Base-by-base conservation (phyloP, 805 yeast genomes). In the Scheffersomyces coipomensis region DNA sequence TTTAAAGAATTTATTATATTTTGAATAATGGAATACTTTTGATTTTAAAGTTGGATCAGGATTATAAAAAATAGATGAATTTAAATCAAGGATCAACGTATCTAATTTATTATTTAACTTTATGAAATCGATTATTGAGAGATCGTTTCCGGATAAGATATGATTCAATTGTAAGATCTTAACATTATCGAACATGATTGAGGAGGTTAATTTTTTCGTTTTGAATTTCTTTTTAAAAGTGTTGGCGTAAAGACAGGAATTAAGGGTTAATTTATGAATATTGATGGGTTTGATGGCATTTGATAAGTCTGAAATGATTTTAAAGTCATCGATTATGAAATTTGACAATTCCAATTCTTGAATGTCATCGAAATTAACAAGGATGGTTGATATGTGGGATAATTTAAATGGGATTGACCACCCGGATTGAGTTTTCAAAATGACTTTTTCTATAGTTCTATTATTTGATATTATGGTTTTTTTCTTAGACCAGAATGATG, bases 331-430 rank as follows among this genome's bases (percentile, higher is more conserved):
- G 23, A 79, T 64, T 17, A 75, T 66, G 48, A 80, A 66, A 44
- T 76, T 73, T 34, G 63, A 60, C 21, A 80, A 55, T 3, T 55
- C 55, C 18, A 80, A 52, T 35, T 70, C 71, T 23, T 68, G 60
- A 5, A 79, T 66, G 9, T 38, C 32, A 34, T 55, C 61, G 40
- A 52, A 68, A 7, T 66, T 48, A 12, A 74, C 73, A 41, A 75
- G 62, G 15, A 80, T 60, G 46, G 75, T 59, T 1, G 78, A 53
- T 6, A 79, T 47, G 43, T 73, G 76, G 10, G 70, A 60, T 13
- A 48, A 35, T 41, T 75, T 64, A 45, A 79, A 56, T 3, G 82
- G 78, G 12, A 79, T 72, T 24, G 72, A 70, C 79, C 79, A 73
- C 2, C 78, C 79, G 0, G 66, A 41, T 43, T 75, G 75, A 0